phyloP scores from a whole-genome alignment of 2,329 filamentous ascomycete species.

The Tolypocladium sp. region DNA sequence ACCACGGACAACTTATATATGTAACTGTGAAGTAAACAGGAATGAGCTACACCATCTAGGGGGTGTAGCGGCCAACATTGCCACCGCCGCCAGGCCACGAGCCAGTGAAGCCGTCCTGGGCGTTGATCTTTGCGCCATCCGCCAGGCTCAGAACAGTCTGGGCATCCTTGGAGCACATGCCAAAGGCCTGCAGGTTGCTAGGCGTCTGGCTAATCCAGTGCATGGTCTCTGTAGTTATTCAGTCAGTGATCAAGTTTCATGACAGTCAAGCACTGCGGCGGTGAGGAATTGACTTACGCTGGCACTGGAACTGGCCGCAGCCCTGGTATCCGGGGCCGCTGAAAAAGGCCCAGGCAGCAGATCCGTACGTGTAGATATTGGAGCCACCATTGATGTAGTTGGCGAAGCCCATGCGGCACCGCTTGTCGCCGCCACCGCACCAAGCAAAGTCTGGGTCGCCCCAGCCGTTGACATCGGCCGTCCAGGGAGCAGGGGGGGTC shows the following conservation, averaged over 20 bases:
- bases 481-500: conserved; percentile 28
- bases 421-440: conserved; percentile 24
- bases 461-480: conserved; percentile 22
- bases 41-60: background rate
- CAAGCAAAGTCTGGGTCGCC: conserved; percentile 33
- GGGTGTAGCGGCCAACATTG: conserved; percentile 27
- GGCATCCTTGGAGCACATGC: conserved; percentile 30
- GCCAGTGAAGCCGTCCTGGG: conserved; percentile 22
- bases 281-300: conserved; percentile 13
- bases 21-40: background rate
- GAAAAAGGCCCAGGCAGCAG: conserved; percentile 35
- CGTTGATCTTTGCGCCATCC: conserved; percentile 21
- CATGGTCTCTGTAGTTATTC: conserved; percentile 14
- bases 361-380: conserved; percentile 30
- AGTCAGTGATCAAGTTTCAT: background rate
- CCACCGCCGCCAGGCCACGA: conserved; percentile 23
- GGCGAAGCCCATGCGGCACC: conserved; percentile 32
- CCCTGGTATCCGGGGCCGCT: conserved; percentile 26
- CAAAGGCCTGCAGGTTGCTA: conserved; percentile 28
- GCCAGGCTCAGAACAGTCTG: conserved; percentile 23
- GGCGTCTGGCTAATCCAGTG: conserved; percentile 30
- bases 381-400: conserved; percentile 32
- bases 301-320: conserved; percentile 23
- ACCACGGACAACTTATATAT: background rate
- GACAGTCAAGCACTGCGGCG: background rate